Conservation (phyloP, 2,329 filamentous ascomycete genomes). For the Phialocephala sp. region DNA sequence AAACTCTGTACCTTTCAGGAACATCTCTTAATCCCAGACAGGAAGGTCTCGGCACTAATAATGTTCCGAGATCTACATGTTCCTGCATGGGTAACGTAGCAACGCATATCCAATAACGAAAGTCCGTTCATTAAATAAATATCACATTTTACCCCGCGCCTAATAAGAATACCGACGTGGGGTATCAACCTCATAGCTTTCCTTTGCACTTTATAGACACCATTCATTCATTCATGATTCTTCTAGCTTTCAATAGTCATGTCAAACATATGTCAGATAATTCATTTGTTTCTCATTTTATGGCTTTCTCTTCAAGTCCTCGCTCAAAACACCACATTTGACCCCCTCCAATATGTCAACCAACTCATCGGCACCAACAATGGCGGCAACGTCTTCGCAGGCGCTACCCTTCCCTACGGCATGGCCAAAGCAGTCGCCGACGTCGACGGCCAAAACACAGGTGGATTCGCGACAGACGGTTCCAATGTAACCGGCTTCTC, state of each 20-base stretch:
- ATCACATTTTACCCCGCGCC: constrained; percentile 2
- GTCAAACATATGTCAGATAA: background rate
- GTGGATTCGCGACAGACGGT: constrained; percentile 54
- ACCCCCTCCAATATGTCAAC: constrained; percentile 47
- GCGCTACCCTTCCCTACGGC: constrained; percentile 58
- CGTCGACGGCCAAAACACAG: constrained; percentile 52
- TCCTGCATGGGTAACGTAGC: constrained; percentile 7
- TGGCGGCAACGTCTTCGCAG: constrained; percentile 59
- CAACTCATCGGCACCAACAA: constrained; percentile 59
- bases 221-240: too few species aligned
- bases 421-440: constrained; percentile 63
- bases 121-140: background rate
- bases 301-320: background rate
- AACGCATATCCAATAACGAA: background rate
- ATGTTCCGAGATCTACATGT: constrained; percentile 7
- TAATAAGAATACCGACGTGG: background rate
- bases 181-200: background rate
- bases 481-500: constrained; percentile 57
- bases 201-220: too few species aligned
- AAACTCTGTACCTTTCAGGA: background rate
- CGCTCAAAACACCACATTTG: constrained; percentile 8
- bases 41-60: constrained; percentile 1
- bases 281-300: background rate
- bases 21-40: background rate
- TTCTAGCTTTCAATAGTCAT: background rate